Base-by-base conservation (phyloP, 1,139 yeast species). In the Groenewaldozyma auringiensis region DNA sequence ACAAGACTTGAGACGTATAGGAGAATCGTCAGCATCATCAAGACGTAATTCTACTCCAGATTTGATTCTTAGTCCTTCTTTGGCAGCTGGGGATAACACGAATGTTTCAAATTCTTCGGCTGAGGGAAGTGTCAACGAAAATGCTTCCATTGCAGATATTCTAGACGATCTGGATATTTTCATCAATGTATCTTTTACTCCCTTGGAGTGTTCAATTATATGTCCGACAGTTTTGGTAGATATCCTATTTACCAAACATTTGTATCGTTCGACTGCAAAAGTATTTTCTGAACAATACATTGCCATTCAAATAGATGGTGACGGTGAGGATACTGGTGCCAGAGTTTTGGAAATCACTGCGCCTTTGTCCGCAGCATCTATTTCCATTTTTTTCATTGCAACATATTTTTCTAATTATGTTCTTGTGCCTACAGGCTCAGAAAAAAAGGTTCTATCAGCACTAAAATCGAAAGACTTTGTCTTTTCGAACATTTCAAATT, bases 361-460 rank as follows among this genome's bases (percentile, higher is more conserved):
- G 43, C 88, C 88, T 2, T 64, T 81, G 18, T 74, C 83, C 0
- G 69, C 71, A 34, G 78, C 79, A 44, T 70, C 70, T 14, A 78
- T 81, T 32, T 71, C 86, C 2, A 67, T 81, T 31, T 80, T 79
- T 57, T 81, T 81, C 61, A 62, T 81, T 37, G 75, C 82, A 13
- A 78, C 82, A 37, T 83, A 81, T 62, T 80, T 78, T 56, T 74
- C 81, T 44, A 84, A 81, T 60, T 76, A 78, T 42, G 83, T 81
- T n/a, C 66, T 81, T 36, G 72, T 81, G 16, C 87, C 88, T 0
- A 61, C 59, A 37, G 54, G 61, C 3, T 68, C 69, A 9, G 70
- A 70, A 50, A 68, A 66, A 1, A 67, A 68, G 46, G 83, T 78
- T 0, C 59, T 74, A 2, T 57, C 57, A 27, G 71, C 77, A 3